Conservation (phyloP, 768 basidiomycete species). For the Pleurotus eryngii region DNA sequence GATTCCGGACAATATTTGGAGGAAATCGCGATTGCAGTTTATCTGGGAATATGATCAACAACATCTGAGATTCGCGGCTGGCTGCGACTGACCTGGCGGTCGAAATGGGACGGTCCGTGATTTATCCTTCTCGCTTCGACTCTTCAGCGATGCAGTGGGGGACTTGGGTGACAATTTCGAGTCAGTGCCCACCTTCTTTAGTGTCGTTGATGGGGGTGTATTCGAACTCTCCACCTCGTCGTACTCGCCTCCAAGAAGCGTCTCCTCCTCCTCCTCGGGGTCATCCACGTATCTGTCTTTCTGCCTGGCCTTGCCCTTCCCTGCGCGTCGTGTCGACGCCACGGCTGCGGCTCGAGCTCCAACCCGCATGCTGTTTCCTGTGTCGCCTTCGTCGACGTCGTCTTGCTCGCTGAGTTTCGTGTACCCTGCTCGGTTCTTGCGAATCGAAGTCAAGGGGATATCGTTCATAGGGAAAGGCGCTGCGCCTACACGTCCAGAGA, state of each 20-base stretch:
- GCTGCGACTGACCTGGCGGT: conserved; percentile 51
- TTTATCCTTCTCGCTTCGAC: conserved; percentile 51
- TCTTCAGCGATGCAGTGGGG: conserved; percentile 21
- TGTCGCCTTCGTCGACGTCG: not conserved
- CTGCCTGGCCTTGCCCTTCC: conserved; percentile 31
- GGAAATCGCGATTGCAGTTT: conserved; percentile 72
- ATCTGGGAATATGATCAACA: conserved; percentile 36
- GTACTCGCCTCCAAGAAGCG: conserved; percentile 41
- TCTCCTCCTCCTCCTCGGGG: conserved; percentile 55
- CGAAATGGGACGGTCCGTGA: conserved; percentile 78
- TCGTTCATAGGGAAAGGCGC: conserved; percentile 48
- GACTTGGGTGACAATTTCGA: conserved; percentile 17
- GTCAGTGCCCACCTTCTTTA: conserved; percentile 10
- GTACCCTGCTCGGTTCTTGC: conserved; percentile 51
- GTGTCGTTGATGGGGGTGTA: conserved; percentile 4
- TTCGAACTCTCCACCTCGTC: conserved; percentile 35
- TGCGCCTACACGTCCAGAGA: too few relatives aligned
- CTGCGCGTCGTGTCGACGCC: conserved; percentile 19
- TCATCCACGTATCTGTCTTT: conserved; percentile 60
- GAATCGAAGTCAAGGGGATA: conserved; percentile 64
- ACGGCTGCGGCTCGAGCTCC: conserved; percentile 24
- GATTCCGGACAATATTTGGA: conserved; percentile 91
- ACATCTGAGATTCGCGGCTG: not conserved
- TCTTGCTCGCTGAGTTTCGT: conserved; percentile 28
- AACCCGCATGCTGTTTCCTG: conserved; percentile 17